phyloP scores from a whole-genome alignment of 139 green algal genomes.

The Edaphochlamys debaryana region DNA sequence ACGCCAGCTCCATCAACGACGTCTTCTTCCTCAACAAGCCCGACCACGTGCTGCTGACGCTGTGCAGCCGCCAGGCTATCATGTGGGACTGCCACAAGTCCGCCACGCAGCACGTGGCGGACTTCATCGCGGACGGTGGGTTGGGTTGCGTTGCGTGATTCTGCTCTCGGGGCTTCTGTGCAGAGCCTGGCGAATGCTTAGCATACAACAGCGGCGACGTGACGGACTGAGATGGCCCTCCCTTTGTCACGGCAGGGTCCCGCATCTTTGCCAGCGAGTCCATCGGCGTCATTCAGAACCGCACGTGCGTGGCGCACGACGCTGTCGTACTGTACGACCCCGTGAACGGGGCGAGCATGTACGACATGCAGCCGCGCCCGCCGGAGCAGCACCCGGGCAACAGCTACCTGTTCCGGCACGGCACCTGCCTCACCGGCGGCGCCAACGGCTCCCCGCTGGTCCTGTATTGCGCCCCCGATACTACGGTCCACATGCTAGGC shows the following conservation, averaged over 20 bases:
- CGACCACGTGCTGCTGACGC: conserved; percentile 21
- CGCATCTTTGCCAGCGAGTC: conserved; percentile 15
- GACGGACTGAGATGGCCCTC: no score
- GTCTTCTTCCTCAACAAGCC: conserved; percentile 11
- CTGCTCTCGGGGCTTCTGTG: no score
- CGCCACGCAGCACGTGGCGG: neutral
- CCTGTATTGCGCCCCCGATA: conserved; percentile 43
- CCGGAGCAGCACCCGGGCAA: conserved; percentile 53
- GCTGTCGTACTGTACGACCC: conserved; percentile 49
- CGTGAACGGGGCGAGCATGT: conserved; percentile 41
- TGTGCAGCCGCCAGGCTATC: conserved; percentile 45
- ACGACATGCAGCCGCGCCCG: conserved; percentile 49
- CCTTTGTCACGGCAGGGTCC: neutral
- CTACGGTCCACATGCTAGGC: conserved; percentile 49
- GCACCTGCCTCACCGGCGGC: neutral
- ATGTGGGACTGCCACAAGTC: conserved; percentile 29
- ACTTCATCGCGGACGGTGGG: conserved; percentile 45
- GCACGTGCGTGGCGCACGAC: conserved; percentile 34
- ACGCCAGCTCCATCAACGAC: conserved; percentile 31
- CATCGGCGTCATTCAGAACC: conserved; percentile 12
- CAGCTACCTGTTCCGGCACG: conserved; percentile 49
- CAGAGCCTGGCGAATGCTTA: no score
- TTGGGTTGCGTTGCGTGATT: neutral
- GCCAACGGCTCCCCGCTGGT: conserved; percentile 24
- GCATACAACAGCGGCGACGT: no score